Base-by-base conservation (phyloP, 192 early-diverging fungal species). In the Coemansia sp. region DNA sequence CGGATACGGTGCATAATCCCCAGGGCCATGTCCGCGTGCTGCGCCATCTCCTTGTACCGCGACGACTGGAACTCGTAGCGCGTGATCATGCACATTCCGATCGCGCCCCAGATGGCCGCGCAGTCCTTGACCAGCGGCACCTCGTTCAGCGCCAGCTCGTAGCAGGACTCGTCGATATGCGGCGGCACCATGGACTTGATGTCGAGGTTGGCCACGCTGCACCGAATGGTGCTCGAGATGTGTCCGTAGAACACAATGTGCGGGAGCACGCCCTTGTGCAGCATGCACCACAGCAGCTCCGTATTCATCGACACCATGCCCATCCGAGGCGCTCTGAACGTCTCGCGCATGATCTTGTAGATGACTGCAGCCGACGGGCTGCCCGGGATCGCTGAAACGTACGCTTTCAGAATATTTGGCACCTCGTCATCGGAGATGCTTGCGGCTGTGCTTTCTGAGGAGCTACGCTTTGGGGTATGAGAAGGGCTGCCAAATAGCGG, bases 1-100 rank as follows among this genome's bases (percentile, higher is more conserved):
- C 42, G 35, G 18, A 74, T 56, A 8, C 71, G 60, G 19, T 63
- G 64, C 71, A 74, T 60, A 11, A 74, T 56, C 0, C 64, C 61
- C 46, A 74, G 30, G 1, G 71, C 71, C 65, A 74, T 74, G 29
- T 62, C 49, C 10, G 46, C 65, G 43, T 74, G 71, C 52, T 52
- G 23, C 4, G 50, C 58, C 71, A 74, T 74, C 58, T 74, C 64
- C 24, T 63, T 64, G 53, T 74, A 74, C 16, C 71, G 44, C 52
- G 65, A 48, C 47, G 71, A 74, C 58, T 74, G 71, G 65, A 74
- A 74, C 62, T 74, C 71, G 57, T 74, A 74, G 18, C 71, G 56
- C 4, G 71, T 45, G 5, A 74, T 29, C 71, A 74, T 74, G 33
- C 71, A 74, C 31, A 74, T 56, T 5, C 61, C 71, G 10, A 74